Conservation (phyloP, 768 basidiomycete genomes). For the Amanita jacksonii region DNA sequence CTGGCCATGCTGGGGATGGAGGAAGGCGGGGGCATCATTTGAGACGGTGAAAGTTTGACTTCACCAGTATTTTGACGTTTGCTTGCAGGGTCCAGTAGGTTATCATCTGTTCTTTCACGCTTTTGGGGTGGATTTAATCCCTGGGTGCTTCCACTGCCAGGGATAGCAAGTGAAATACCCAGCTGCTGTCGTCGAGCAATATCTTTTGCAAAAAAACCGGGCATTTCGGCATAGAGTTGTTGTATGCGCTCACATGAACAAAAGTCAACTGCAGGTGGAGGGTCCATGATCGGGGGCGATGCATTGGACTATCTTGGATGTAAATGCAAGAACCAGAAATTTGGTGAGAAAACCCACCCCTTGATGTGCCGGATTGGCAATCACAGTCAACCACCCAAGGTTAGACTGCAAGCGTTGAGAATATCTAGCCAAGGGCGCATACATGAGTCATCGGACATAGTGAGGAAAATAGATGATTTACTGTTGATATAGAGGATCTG, state of each 20-base stretch:
- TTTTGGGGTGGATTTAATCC: constrained; percentile 25
- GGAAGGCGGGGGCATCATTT: constrained; percentile 35
- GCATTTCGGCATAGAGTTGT: constrained; percentile 53
- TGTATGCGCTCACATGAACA: constrained; percentile 49
- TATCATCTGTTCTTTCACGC: constrained; percentile 52
- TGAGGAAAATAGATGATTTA: constrained; percentile 25
- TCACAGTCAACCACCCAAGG: constrained; percentile 59
- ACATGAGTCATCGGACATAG: constrained; percentile 1
- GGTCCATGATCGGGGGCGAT: constrained; percentile 48
- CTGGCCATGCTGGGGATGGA: constrained; percentile 20
- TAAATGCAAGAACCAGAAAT: constrained; percentile 4
- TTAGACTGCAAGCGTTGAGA: constrained; percentile 56
- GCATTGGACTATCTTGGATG: constrained; percentile 22
- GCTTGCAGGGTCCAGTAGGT: constrained; percentile 26
- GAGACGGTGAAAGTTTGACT: constrained; percentile 26
- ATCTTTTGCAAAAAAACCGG: constrained; percentile 53
- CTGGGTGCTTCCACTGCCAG: constrained; percentile 10
- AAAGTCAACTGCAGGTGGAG: constrained; percentile 42
- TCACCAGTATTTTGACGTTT: constrained; percentile 71
- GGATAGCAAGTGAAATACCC: constrained; percentile 11
- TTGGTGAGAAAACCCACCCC: constrained; percentile 27
- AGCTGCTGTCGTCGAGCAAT: constrained; percentile 36
- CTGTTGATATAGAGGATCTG: constrained; percentile 49
- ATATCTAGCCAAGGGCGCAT: constrained; percentile 34
- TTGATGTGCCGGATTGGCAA: constrained; percentile 47